Evolutionary conservation across 2,329 filamentous ascomycete species (phyloP).

Genomic region (Alternaria alternata): DNA sequence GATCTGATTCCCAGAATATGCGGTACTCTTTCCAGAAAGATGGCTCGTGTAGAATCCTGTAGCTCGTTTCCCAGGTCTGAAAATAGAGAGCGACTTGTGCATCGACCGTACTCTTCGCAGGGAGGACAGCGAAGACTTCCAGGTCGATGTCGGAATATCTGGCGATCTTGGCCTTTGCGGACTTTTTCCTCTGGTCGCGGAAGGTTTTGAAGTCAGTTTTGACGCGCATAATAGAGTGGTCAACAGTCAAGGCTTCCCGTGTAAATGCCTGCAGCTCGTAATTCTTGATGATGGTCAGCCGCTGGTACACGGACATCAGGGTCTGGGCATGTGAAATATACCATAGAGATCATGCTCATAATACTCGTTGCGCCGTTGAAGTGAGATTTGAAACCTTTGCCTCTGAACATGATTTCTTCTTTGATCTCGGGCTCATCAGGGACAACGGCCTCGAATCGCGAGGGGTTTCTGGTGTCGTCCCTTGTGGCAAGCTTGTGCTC

Average conservation of each 20-base stretch:
- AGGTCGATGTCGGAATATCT: conserved; percentile 33
- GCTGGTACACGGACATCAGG: not conserved
- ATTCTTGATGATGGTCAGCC: conserved; percentile 37
- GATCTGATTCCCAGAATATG: conserved; percentile 54
- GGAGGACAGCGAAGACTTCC: conserved; percentile 50
- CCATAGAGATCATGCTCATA: conserved; percentile 46
- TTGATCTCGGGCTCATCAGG: conserved; percentile 25
- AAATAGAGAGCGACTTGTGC: conserved; percentile 58
- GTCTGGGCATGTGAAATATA: conserved; percentile 20
- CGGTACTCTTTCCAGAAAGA: conserved; percentile 62
- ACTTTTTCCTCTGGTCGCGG: conserved; percentile 39
- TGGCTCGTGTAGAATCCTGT: conserved; percentile 63
- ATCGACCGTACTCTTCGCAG: conserved; percentile 52
- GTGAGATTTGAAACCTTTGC: conserved; percentile 56
- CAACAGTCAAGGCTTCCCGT: conserved; percentile 37
- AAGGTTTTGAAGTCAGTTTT: conserved; percentile 47
- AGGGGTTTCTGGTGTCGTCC: conserved; percentile 26
- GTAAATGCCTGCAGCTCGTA: conserved; percentile 49
- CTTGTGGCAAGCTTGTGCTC: conserved; percentile 40
- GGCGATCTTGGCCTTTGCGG: conserved; percentile 31
- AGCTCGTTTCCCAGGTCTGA: conserved; percentile 58
- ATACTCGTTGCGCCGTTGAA: conserved; percentile 56
- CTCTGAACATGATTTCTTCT: conserved; percentile 54
- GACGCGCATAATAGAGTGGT: conserved; percentile 41
- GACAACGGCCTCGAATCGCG: conserved; percentile 23